A percentile compares a stretch with the other conserved stretches of the same genome.
Evolutionary conservation across 495 filamentous ascomycete genomes (phyloP).

Genomic region (Pyronema omphalodes): DNA sequence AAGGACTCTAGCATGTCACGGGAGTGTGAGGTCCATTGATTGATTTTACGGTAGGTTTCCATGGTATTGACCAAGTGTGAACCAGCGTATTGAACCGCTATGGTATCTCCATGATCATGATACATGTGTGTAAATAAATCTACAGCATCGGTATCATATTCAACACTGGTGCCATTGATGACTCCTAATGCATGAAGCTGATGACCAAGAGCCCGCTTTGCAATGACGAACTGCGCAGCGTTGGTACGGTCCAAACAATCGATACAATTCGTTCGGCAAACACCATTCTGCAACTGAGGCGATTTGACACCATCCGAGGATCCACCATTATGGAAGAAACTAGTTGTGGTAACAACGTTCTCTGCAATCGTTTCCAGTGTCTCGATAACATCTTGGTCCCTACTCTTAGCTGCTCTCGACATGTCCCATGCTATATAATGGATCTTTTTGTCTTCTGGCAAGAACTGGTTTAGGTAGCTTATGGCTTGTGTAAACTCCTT

Average conservation of each 20-base stretch:
- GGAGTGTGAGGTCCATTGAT: slow-evolving; percentile 94
- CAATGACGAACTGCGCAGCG: slow-evolving; percentile 92
- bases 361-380: slow-evolving; percentile 79
- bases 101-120: slow-evolving; percentile 91
- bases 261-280: slow-evolving; percentile 92
- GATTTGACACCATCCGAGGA: slow-evolving; percentile 25
- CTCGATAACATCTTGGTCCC: slow-evolving; percentile 89
- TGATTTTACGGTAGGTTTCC: slow-evolving; percentile 96
- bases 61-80: slow-evolving; percentile 97
- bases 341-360: slow-evolving; percentile 62
- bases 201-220: slow-evolving; percentile 81
- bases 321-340: slow-evolving; percentile 83
- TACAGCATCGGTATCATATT: slow-evolving; percentile 88
- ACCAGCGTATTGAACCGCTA: slow-evolving; percentile 93
- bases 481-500: slow-evolving; percentile 77
- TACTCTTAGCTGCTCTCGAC: slow-evolving; percentile 82
- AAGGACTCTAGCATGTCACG: slow-evolving; percentile 98
- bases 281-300: slow-evolving; percentile 65
- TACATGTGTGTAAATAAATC: slow-evolving; percentile 96
- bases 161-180: slow-evolving; percentile 55
- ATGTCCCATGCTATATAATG: slow-evolving; percentile 94
- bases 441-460: slow-evolving; percentile 68
- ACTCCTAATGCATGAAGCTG: slow-evolving; percentile 88
- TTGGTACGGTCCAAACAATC: slow-evolving; percentile 95
- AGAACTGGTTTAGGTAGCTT: slow-evolving; percentile 83